These are phyloP conservation scores for Aplosporella prunicola DNA, from an alignment of 2,329 filamentous ascomycete genomes.

Conservation along the genomic window DNA sequence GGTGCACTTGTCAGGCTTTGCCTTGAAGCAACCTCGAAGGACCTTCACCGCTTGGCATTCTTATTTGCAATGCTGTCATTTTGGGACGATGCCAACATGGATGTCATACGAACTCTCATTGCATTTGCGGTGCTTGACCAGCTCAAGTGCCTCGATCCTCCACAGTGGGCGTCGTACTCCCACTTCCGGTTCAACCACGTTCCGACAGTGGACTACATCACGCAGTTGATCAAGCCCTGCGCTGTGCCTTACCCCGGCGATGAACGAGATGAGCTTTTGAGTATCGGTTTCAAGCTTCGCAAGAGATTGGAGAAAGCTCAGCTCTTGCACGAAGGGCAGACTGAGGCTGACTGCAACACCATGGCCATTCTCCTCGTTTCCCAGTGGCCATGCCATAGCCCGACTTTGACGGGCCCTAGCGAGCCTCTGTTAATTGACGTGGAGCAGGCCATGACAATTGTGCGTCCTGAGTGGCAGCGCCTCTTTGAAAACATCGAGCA, in stretches of 20 bases:
- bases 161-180: constrained; percentile 21
- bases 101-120: constrained; percentile 34
- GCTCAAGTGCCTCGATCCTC: constrained; percentile 31
- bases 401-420: neutral
- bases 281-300: constrained; percentile 12
- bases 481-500: constrained; percentile 42
- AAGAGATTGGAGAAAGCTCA: constrained; percentile 13
- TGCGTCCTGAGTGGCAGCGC: constrained; percentile 41
- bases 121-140: constrained; percentile 35
- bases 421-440: constrained; percentile 24
- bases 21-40: constrained; percentile 15
- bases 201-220: constrained; percentile 25
- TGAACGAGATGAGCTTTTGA: constrained; percentile 21
- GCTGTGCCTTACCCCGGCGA: constrained; percentile 13
- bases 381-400: constrained; percentile 31
- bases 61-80: constrained; percentile 39
- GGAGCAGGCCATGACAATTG: constrained; percentile 26
- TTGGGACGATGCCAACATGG: constrained; percentile 28
- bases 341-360: constrained; percentile 22
- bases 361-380: constrained; percentile 33
- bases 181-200: constrained; percentile 28
- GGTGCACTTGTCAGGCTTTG: constrained; percentile 35
- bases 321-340: constrained; percentile 7
- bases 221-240: constrained; percentile 21
- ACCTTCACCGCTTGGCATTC: constrained; percentile 37